Conservation (phyloP, 2,329 filamentous ascomycete species). For the Incumbomyces delicatus region DNA sequence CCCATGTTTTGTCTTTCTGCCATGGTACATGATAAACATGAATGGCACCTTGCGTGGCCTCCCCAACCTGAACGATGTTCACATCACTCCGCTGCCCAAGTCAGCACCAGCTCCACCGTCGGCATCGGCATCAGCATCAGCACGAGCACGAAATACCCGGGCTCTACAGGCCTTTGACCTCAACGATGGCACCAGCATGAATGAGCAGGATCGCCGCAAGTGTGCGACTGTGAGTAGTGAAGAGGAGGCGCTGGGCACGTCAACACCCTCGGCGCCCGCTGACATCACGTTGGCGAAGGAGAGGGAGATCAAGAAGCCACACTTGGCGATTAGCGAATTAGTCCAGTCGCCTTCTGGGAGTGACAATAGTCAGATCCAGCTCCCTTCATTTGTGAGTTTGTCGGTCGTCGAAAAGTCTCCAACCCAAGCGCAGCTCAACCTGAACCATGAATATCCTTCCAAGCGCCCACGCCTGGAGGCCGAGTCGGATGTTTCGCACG, state of each 20-base stretch:
- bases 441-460: slow-evolving; percentile 24
- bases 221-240: slow-evolving; percentile 7
- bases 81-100: slow-evolving; percentile 39
- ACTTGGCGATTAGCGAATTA: slow-evolving; percentile 26
- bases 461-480: slow-evolving; percentile 36
- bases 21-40: slow-evolving; percentile 18
- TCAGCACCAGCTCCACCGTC: slow-evolving; percentile 25
- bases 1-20: slow-evolving; percentile 5
- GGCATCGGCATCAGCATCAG: background rate
- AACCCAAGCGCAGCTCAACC: slow-evolving; percentile 13
- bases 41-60: slow-evolving; percentile 23
- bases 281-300: slow-evolving; percentile 1
- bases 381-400: slow-evolving; percentile 39
- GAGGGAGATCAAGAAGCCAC: slow-evolving; percentile 20
- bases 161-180: slow-evolving; percentile 38
- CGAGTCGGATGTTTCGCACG: slow-evolving; percentile 27
- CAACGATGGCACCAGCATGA: slow-evolving; percentile 27
- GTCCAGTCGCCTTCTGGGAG: slow-evolving; percentile 27
- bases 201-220: slow-evolving; percentile 18
- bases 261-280: background rate
- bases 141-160: slow-evolving; percentile 29
- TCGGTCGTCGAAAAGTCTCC: slow-evolving; percentile 34
- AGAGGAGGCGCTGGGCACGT: slow-evolving; percentile 9
- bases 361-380: slow-evolving; percentile 28
- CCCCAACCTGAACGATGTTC: slow-evolving; percentile 32